phyloP scores from a whole-genome alignment of 164 flowering plant genomes.

The Sextonia rubra region DNA sequence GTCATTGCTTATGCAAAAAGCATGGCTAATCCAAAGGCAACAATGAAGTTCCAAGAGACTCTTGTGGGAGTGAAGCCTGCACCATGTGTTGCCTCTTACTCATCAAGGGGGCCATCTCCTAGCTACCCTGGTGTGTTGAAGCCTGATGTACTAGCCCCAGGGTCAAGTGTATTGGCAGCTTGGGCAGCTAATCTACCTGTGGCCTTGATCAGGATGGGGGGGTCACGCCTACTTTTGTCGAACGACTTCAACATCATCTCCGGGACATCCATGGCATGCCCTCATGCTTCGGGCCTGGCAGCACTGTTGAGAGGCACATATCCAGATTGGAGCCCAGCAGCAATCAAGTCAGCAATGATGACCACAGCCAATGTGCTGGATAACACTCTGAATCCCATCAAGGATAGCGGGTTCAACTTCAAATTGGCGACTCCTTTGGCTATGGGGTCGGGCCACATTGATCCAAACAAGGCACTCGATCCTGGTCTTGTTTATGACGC shows the following conservation, averaged over 20 bases:
- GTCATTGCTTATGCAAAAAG: neutral
- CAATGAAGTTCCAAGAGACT: slow-evolving; percentile 43
- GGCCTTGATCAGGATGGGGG: neutral
- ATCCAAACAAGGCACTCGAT: slow-evolving; percentile 1
- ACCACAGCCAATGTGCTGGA: slow-evolving; percentile 1
- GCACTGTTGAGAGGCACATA: slow-evolving; percentile 3
- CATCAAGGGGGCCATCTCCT: slow-evolving; percentile 51
- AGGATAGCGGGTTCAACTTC: neutral
- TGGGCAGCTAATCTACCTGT: slow-evolving; percentile 20
- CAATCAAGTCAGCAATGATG: slow-evolving; percentile 11
- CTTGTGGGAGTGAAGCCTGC: slow-evolving; percentile 37
- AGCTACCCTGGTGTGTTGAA: slow-evolving; percentile 36
- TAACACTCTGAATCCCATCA: neutral
- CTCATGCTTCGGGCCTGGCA: slow-evolving; percentile 8
- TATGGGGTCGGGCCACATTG: slow-evolving; percentile 5
- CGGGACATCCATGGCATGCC: slow-evolving; percentile 15
- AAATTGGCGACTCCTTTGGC: neutral
- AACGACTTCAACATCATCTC: slow-evolving; percentile 3
- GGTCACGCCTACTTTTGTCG: slow-evolving; percentile 15
- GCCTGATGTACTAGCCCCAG: slow-evolving; percentile 66
- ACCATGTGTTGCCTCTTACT: slow-evolving; percentile 40
- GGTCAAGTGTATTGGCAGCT: slow-evolving; percentile 43
- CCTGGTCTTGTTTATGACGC: slow-evolving; percentile 9
- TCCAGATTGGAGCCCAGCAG: slow-evolving; percentile 10
- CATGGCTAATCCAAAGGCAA: slow-evolving; percentile 10